phyloP scores from a whole-genome alignment of 1,284 basidiomycete genomes.

The Trichosporon faecale region DNA sequence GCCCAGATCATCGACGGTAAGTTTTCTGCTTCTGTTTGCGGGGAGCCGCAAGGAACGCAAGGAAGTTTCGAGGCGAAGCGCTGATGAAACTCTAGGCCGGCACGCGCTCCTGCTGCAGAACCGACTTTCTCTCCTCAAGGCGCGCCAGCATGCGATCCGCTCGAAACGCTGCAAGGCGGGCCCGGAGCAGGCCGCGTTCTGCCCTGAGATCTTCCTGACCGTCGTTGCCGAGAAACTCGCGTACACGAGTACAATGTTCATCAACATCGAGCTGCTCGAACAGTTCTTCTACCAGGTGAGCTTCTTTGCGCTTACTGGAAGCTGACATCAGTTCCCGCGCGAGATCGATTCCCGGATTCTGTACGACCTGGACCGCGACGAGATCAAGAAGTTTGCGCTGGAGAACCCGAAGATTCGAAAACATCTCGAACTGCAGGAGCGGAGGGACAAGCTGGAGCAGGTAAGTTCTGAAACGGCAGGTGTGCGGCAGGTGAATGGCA shows the following conservation, averaged over 20 bases:
- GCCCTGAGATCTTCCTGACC: constrained; percentile 94
- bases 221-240: constrained; percentile 97
- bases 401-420: constrained; percentile 83
- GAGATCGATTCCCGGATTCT: constrained; percentile 94
- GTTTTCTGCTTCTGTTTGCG: constrained; percentile 36
- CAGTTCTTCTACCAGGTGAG: constrained; percentile 96
- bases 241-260: constrained; percentile 95
- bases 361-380: constrained; percentile 82
- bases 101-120: constrained; percentile 85
- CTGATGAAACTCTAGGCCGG: constrained; percentile 55
- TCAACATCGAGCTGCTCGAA: constrained; percentile 93
- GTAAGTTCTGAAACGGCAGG: constrained; percentile 52
- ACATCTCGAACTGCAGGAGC: constrained; percentile 93
- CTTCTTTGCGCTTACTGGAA: not conserved
- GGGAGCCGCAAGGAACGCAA: not conserved
- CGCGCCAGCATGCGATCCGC: constrained; percentile 77
- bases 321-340: constrained; percentile 72
- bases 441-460: constrained; percentile 97
- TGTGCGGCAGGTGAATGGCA: not conserved
- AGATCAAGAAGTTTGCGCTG: constrained; percentile 80
- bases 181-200: constrained; percentile 80
- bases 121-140: constrained; percentile 74
- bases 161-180: constrained; percentile 83
- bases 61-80: not conserved
- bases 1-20: constrained; percentile 84